Percentiles rank a stretch among this genome's conserved stretches.
Evolutionary conservation across 306 rosid species (phyloP).

Genomic region (apple (Malus domestica)): ASM211411v1 NC_041789.1:16444001-16444500

Average conservation of each 20-base stretch:
- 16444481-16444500: background rate
- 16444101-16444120: slow-evolving; percentile 62
- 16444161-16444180: slow-evolving; percentile 95
- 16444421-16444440: background rate
- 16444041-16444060: slow-evolving; percentile 88
- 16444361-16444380: slow-evolving; percentile 78
- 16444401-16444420: slow-evolving; percentile 2
- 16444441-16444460: background rate
- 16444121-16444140: slow-evolving; percentile 86
- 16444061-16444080: slow-evolving; percentile 78
- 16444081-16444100: slow-evolving; percentile 75
- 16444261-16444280: slow-evolving; percentile 67
- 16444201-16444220: slow-evolving; percentile 14
- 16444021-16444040: slow-evolving; percentile 80
- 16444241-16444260: slow-evolving; percentile 87
- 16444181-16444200: slow-evolving; percentile 87
- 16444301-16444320: slow-evolving; percentile 63
- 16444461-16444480: background rate
- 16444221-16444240: slow-evolving; percentile 58
- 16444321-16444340: slow-evolving; percentile 42
- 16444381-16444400: slow-evolving; percentile 44
- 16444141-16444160: slow-evolving; percentile 77
- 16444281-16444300: slow-evolving; percentile 38
- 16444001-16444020: slow-evolving; percentile 92
- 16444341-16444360: slow-evolving; percentile 68